These are phyloP conservation scores for Striga hermonthica DNA, from an alignment of 305 asterid genomes.

Conservation along the genomic window DNA sequence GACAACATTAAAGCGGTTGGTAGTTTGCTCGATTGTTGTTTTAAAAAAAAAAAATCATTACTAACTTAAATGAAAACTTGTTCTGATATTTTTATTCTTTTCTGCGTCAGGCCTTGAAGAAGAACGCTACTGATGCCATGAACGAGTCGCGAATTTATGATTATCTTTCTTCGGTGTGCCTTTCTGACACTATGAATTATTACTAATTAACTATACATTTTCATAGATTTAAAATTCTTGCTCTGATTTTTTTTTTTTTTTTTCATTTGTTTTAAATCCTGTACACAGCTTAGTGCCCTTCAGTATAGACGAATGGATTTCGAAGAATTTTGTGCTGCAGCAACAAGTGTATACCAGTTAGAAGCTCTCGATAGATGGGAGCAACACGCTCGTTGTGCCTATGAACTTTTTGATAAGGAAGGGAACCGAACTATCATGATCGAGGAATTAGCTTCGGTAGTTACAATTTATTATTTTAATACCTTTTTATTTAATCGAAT, in stretches of 20 bases:
- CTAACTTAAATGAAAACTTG: conserved; percentile 6
- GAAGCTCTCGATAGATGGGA: conserved; percentile 96
- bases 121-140: conserved; percentile 84
- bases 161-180: conserved; percentile 69
- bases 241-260: conserved; percentile 22
- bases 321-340: conserved; percentile 96
- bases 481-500: not conserved
- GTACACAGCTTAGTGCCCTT: conserved; percentile 81
- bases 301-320: conserved; percentile 97
- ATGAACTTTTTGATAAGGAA: conserved; percentile 89
- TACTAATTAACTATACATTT: not conserved
- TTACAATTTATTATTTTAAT: not conserved
- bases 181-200: not conserved
- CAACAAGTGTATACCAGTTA: conserved; percentile 75
- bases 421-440: conserved; percentile 92
- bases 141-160: conserved; percentile 77
- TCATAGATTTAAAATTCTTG: conserved; percentile 7
- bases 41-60: not conserved
- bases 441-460: conserved; percentile 95
- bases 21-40: conserved; percentile 23
- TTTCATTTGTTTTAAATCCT: conserved; percentile 10
- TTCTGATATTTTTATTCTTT: conserved; percentile 10
- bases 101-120: conserved; percentile 66
- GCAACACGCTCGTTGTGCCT: conserved; percentile 92
- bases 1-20: conserved; percentile 60